phyloP scores from a whole-genome alignment of 2,329 filamentous ascomycete genomes.

The Fusarium sp. region DNA sequence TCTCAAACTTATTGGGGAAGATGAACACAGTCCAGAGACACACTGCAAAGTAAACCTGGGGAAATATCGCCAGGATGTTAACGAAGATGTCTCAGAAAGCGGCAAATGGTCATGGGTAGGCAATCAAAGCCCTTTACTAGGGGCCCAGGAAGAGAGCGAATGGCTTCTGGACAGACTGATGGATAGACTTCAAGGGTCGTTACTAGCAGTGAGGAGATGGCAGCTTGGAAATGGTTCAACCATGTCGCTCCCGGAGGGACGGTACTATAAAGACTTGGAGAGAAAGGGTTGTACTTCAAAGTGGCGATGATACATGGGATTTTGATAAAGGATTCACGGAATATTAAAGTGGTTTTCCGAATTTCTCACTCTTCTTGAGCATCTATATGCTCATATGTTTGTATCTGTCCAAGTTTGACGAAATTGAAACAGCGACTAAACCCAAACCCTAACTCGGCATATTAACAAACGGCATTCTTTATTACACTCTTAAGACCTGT shows the following conservation, averaged over 20 bases:
- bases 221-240: neutral
- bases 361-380: no score
- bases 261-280: neutral
- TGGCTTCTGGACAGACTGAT: neutral
- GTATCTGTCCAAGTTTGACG: no score
- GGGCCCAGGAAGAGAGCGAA: neutral
- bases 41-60: neutral
- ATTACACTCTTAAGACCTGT: no score
- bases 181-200: neutral
- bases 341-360: no score
- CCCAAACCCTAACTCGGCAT: no score
- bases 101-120: constrained; percentile 1
- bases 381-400: no score
- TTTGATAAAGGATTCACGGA: no score
- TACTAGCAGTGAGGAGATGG: neutral
- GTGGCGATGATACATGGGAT: neutral
- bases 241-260: neutral
- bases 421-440: no score
- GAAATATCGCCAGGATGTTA: neutral
- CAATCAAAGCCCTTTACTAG: neutral
- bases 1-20: neutral
- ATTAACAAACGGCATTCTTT: no score
- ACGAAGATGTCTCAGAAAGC: neutral
- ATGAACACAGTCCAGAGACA: neutral
- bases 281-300: neutral